These are phyloP conservation scores for Rhizopogon hawkerae DNA, from an alignment of 1,284 basidiomycete genomes.

Conservation along the genomic window DNA sequence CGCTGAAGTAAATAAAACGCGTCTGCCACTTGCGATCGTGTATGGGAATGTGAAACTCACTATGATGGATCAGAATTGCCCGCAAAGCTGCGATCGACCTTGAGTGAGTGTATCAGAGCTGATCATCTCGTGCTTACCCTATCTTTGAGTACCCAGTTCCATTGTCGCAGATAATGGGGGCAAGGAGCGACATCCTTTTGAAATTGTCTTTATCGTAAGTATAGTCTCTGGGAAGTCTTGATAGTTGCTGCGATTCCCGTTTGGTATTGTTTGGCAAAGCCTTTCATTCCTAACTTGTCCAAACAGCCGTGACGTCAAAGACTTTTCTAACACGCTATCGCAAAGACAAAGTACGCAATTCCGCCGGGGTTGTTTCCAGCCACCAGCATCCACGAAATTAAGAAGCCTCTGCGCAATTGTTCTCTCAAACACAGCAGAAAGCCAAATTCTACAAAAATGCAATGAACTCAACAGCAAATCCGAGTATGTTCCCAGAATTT, in stretches of 20 bases:
- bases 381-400: too few relatives aligned
- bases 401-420: too few relatives aligned
- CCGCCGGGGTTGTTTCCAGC: too few relatives aligned
- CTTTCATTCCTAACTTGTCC: slow-evolving; percentile 21
- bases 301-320: slow-evolving; percentile 13
- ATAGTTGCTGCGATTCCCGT: slow-evolving; percentile 14
- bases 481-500: too few relatives aligned
- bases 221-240: neutral
- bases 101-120: slow-evolving; percentile 13
- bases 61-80: slow-evolving; percentile 99
- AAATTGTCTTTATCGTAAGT: slow-evolving; percentile 9
- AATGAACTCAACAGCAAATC: too few relatives aligned
- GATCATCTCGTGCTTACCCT: slow-evolving; percentile 51
- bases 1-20: slow-evolving; percentile 36
- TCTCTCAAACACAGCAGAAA: too few relatives aligned
- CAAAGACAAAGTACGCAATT: too few relatives aligned
- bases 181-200: slow-evolving; percentile 64
- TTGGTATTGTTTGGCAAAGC: slow-evolving; percentile 20
- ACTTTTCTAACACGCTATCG: too few relatives aligned
- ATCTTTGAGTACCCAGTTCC: slow-evolving; percentile 98
- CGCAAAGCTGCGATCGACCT: slow-evolving; percentile 63
- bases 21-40: neutral
- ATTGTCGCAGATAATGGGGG: slow-evolving; percentile 95
- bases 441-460: too few relatives aligned
- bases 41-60: slow-evolving; percentile 36